Base-by-base conservation (phyloP, 1,284 basidiomycete genomes). In the Heterobasidion irregulare region DNA sequence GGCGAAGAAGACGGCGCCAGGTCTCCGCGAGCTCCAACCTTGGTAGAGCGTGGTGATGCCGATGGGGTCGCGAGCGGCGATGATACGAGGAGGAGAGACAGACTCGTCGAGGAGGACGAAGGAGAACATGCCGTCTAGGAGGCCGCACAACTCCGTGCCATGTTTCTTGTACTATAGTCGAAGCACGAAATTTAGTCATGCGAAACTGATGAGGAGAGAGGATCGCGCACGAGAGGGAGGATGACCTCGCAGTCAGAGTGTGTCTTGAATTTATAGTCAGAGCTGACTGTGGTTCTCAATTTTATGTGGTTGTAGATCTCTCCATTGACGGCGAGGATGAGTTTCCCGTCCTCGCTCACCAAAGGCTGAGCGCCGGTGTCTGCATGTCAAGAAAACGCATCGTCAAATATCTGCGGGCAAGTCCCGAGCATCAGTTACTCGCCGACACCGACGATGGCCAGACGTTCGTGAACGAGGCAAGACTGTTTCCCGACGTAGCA, bases 231-330 rank as follows among this genome's bases (percentile, higher is more conserved):
- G 63, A 98, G 71, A 63, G 94, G 89, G 62, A 99, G 83, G 67
- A 99, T 97, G 65, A 98, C 87, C 72, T 99, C 97, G 72, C 97
- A 99, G 68, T 99, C 97, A 0, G 95, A 98, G 68, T 98, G 93
- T 0, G 96, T 98, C 78, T 94, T 97, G 82, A 99, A 97, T 59
- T 86, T 84, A 60, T 86, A 82, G 56, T 75, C 76, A 52, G 78
- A 66, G 48, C 79, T 84, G 63, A 62, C 33, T 95, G 75, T 73
- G 56, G 88, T 83, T 61, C 92, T 85, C 50, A 99, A 82, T 41
- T 85, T 79, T 57, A 93, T 74, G 70, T 99, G 93, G 79, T 99
- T 99, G 81, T 99, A 99, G 66, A 99, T 99, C 73, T 99, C 97
- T 55, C 97, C 97, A 74, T 99, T 99, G 68, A 99, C 97, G 57